These are phyloP conservation scores for Lithospermum erythrorhizon DNA, from an alignment of 257 asterid genomes.

Conservation along the genomic window DNA sequence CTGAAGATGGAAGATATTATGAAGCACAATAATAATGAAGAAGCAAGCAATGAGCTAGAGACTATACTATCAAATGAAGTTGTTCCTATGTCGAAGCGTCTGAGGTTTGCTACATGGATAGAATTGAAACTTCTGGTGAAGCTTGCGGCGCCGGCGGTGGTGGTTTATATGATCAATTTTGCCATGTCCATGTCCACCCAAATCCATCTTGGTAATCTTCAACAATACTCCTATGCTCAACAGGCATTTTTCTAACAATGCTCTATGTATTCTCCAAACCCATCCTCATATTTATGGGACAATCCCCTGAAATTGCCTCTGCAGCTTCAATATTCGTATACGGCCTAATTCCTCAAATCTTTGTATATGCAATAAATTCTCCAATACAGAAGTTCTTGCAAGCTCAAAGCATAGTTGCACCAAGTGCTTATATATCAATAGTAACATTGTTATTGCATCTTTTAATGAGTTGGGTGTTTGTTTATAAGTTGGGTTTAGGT, in stretches of 20 bases:
- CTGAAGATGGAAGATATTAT: too few relatives aligned
- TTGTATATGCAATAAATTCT: constrained; percentile 46
- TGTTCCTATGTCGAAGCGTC: background rate
- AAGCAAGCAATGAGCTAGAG: background rate
- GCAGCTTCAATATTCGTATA: constrained; percentile 39
- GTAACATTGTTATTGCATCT: constrained; percentile 31
- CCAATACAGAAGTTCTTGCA: constrained; percentile 56
- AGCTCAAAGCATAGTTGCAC: constrained; percentile 51
- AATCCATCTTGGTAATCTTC: constrained; percentile 51
- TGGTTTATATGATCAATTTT: constrained; percentile 33
- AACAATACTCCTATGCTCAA: constrained; percentile 29
- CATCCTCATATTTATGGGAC: constrained; percentile 37
- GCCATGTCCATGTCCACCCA: constrained; percentile 40
- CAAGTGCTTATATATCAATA: constrained; percentile 48
- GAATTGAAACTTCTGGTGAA: constrained; percentile 25
- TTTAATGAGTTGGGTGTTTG: constrained; percentile 30
- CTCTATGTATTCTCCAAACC: constrained; percentile 34
- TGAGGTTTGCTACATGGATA: constrained; percentile 11
- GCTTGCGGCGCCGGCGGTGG: constrained; percentile 45
- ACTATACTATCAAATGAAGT: background rate
- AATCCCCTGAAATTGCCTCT: constrained; percentile 27
- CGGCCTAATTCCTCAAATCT: constrained; percentile 54
- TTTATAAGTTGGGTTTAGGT: constrained; percentile 39
- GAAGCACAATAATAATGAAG: too few relatives aligned
- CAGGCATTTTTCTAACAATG: constrained; percentile 26